Base-by-base conservation (phyloP, 305 asterid genomes). In the Nicotiana rustica region DNA sequence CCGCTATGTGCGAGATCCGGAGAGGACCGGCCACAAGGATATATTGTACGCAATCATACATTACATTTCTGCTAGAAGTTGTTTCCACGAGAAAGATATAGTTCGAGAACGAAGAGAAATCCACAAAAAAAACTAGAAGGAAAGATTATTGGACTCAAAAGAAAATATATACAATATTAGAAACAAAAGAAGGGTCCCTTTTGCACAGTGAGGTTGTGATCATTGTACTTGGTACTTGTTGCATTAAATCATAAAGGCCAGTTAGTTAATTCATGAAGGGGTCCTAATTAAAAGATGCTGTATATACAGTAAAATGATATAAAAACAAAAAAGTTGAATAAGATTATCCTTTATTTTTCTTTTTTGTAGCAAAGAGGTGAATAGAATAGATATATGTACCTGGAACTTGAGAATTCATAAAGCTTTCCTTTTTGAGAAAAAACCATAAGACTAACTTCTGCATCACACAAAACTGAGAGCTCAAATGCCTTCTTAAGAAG, bases 381-480 rank as follows among this genome's bases (percentile, higher is more conserved):
- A 33, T 25, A 25, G 29, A 25, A 25, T 33, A 64, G 13, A 64
- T 12, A 64, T 3, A 44, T 14, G 18, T 57, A 78, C 82, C 82
- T 61, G 69, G 82, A 78, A 38, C 82, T 78, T 61, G 82, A 78
- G 70, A 78, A 78, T 59, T 78, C 82, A 38, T 36, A 78, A 9
- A 78, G 73, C 71, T 61, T 78, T 10, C 82, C 82, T 78, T 38
- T 78, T 59, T 33, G 59, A n/a, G 82, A 78, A 29, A 78, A 78
- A 18, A 78, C 49, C 36, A 78, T 36, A 10, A 78, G 71, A 44
- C 31, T 25, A 78, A 78, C 71, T 61, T 78, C 82, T 19, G 82
- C 82, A 78, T 78, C 82, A 78, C 82, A 78, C 14, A 61, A 35
- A 78, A 78, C 60, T 61, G 82, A 78, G 60, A 78, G 82, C 57